A percentile compares a stretch with the other conserved stretches of the same genome.
phyloP scores from a whole-genome alignment of 177 flowering plant genomes.

The Vitis hybrid region DNA sequence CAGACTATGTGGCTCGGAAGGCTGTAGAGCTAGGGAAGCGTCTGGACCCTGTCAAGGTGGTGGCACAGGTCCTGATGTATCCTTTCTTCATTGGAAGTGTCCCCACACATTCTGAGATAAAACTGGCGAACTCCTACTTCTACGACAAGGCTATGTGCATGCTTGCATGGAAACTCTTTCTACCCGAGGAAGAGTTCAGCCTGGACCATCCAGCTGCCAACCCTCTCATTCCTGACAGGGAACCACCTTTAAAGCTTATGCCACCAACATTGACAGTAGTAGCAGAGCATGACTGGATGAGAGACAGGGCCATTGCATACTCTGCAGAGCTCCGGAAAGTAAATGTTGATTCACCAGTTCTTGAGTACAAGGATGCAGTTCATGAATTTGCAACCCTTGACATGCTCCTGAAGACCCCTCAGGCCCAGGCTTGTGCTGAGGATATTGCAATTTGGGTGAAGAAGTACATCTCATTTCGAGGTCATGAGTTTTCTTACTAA shows the following conservation, averaged over 20 bases:
- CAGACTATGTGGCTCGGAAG: slow-evolving; percentile 82
- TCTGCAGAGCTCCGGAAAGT: slow-evolving; percentile 86
- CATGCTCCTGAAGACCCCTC: slow-evolving; percentile 86
- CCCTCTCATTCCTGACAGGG: slow-evolving; percentile 68
- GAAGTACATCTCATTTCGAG: slow-evolving; percentile 85
- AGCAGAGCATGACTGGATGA: slow-evolving; percentile 99
- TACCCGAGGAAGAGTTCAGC: slow-evolving; percentile 79
- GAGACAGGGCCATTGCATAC: slow-evolving; percentile 95
- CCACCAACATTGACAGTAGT: slow-evolving; percentile 92
- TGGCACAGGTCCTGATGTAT: slow-evolving; percentile 91
- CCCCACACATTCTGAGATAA: slow-evolving; percentile 92
- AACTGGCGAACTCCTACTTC: slow-evolving; percentile 88
- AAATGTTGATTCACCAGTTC: slow-evolving; percentile 89
- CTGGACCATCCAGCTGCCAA: slow-evolving; percentile 95
- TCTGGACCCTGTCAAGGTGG: slow-evolving; percentile 92
- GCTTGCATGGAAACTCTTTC: slow-evolving; percentile 87
- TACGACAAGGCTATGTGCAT: slow-evolving; percentile 89
- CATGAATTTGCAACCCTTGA: slow-evolving; percentile 97
- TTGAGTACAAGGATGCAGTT: slow-evolving; percentile 94
- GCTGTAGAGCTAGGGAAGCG: slow-evolving; percentile 81
- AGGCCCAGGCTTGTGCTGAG: slow-evolving; percentile 94
- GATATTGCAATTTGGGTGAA: slow-evolving; percentile 97
- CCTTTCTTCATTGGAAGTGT: slow-evolving; percentile 91
- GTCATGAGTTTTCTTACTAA: slow-evolving; percentile 89
- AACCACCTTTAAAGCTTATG: slow-evolving; percentile 78